phyloP scores from a whole-genome alignment of 768 basidiomycete genomes.

The Tubosaeta sp. region DNA sequence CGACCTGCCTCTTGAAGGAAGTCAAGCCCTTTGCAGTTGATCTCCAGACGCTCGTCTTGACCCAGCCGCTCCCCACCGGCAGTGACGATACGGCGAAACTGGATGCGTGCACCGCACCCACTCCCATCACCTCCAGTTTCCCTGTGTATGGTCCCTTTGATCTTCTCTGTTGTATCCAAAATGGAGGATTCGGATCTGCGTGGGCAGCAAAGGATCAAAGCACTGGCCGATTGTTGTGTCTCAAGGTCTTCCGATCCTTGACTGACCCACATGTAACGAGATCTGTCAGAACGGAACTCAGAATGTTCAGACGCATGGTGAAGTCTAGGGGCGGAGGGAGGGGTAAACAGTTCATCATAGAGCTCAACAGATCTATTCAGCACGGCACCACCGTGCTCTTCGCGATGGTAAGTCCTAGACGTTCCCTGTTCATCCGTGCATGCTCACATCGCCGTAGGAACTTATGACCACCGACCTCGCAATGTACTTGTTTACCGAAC shows the following conservation, averaged over 20 bases:
- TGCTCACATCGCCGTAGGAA: conserved; percentile 27
- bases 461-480: conserved; percentile 38
- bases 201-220: conserved; percentile 21
- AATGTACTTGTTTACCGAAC: conserved; percentile 24
- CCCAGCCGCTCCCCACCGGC: background rate
- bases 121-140: conserved; percentile 8
- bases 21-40: background rate
- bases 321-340: conserved; percentile 11
- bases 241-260: conserved; percentile 32
- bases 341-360: conserved; percentile 36
- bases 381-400: conserved; percentile 30
- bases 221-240: conserved; percentile 35
- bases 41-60: background rate
- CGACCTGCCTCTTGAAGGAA: background rate
- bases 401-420: conserved; percentile 34
- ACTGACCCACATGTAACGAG: conserved; percentile 2
- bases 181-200: conserved; percentile 18
- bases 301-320: conserved; percentile 33
- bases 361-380: conserved; percentile 35
- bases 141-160: conserved; percentile 27
- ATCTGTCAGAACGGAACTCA: conserved; percentile 32
- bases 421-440: background rate
- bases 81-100: background rate
- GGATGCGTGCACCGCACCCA: background rate
- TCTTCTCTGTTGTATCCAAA: conserved; percentile 13